A percentile compares a stretch with the other conserved stretches of the same genome.
Conservation (phyloP, 345 rosid species). For the Pistacia integerrima region DNA sequence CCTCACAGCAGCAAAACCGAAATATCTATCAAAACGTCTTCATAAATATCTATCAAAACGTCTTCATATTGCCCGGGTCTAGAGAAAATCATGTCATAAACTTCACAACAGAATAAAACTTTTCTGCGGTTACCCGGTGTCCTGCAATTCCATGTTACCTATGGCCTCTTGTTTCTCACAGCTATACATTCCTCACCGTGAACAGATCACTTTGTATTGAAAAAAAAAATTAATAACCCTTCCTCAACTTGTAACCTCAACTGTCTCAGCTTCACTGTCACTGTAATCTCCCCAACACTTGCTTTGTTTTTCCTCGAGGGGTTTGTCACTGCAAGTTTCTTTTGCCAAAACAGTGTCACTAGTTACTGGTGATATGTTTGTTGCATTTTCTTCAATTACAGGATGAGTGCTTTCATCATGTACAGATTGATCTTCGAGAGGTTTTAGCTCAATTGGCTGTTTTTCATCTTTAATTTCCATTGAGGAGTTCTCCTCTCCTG, state of each 20-base stretch:
- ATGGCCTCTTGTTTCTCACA: slow-evolving; percentile 9
- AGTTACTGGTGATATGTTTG: slow-evolving; percentile 18
- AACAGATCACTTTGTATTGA: slow-evolving; percentile 1
- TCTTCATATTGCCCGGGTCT: slow-evolving; percentile 22
- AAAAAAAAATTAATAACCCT: slow-evolving; percentile 14
- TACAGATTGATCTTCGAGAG: slow-evolving; percentile 32
- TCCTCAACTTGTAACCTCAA: slow-evolving; percentile 64
- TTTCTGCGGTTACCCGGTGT: background rate
- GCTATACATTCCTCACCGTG: background rate
- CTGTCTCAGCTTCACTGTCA: slow-evolving; percentile 66
- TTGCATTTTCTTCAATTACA: slow-evolving; percentile 36
- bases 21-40: slow-evolving; percentile 17
- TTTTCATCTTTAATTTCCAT: slow-evolving; percentile 42
- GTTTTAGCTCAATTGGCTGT: slow-evolving; percentile 34
- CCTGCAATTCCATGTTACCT: background rate
- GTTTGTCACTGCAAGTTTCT: slow-evolving; percentile 34
- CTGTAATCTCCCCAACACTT: slow-evolving; percentile 89
- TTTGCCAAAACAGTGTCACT: slow-evolving; percentile 31
- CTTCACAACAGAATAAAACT: background rate
- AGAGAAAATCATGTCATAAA: background rate
- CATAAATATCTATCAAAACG: slow-evolving; percentile 16
- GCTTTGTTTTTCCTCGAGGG: slow-evolving; percentile 44
- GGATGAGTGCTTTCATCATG: slow-evolving; percentile 31
- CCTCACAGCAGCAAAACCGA: slow-evolving; percentile 19
- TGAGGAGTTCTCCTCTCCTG: slow-evolving; percentile 39